phyloP scores from a whole-genome alignment of 495 filamentous ascomycete genomes.

The Chaetomium tenue region DNA sequence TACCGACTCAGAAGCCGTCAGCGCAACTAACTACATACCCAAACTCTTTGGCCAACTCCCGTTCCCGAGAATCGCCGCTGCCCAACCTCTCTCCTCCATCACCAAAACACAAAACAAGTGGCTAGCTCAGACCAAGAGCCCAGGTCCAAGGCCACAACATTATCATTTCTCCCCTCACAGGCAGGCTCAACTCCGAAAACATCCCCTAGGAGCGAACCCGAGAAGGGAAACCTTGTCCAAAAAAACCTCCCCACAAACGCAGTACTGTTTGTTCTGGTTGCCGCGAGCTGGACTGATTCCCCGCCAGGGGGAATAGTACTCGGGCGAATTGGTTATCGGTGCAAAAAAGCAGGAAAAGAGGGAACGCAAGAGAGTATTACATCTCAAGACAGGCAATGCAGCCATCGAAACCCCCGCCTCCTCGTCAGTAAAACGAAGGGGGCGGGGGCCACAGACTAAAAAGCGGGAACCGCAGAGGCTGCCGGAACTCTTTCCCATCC shows the following conservation, averaged over 20 bases:
- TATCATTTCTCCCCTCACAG: neutral
- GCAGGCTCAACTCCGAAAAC: neutral
- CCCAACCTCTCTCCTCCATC: neutral
- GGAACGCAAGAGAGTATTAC: conserved; percentile 24
- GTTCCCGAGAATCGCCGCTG: conserved; percentile 4
- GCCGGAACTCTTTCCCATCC: neutral
- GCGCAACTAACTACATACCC: conserved; percentile 3
- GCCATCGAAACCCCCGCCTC: conserved; percentile 18
- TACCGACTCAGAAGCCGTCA: neutral
- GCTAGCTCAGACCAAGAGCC: conserved; percentile 16
- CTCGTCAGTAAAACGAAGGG: neutral
- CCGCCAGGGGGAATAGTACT: conserved; percentile 18
- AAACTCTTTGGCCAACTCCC: conserved; percentile 9
- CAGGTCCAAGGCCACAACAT: conserved; percentile 16
- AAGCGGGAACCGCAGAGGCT: neutral
- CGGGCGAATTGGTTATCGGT: neutral
- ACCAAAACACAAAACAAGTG: neutral
- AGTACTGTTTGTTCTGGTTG: neutral
- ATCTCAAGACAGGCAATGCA: conserved; percentile 23
- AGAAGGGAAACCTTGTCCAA: conserved; percentile 5
- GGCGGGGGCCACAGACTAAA: neutral
- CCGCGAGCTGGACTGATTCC: conserved; percentile 14
- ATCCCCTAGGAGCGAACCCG: conserved; percentile 8
- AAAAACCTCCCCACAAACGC: conserved; percentile 15
- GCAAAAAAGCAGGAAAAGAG: neutral